Evolutionary conservation across 2,329 filamentous ascomycete species (phyloP).

Genomic region (Aureobasidium musti): DNA sequence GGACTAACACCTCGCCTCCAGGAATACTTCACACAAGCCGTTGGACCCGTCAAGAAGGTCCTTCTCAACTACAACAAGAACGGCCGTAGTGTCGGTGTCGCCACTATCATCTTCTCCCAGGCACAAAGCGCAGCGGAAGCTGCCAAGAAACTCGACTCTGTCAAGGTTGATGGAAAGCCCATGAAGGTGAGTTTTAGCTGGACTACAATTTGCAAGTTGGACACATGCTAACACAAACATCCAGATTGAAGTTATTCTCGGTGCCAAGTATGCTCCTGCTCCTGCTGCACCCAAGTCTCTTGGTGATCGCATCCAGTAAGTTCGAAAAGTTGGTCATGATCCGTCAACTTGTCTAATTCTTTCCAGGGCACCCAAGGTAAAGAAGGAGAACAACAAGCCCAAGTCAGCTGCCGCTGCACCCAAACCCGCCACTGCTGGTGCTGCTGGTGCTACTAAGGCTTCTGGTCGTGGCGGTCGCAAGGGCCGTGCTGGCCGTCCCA

Average conservation of each 20-base stretch:
- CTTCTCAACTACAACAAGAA: slow-evolving; percentile 91
- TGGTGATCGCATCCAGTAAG: slow-evolving; percentile 79
- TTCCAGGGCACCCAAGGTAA: slow-evolving; percentile 42
- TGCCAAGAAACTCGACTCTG: slow-evolving; percentile 78
- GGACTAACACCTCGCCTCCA: slow-evolving; percentile 69
- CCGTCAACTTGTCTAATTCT: slow-evolving; percentile 31
- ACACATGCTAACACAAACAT: slow-evolving; percentile 28
- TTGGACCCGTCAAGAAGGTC: slow-evolving; percentile 88
- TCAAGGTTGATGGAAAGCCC: slow-evolving; percentile 83
- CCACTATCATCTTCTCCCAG: slow-evolving; percentile 83
- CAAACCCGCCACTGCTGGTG: slow-evolving; percentile 66
- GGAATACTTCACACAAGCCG: slow-evolving; percentile 91
- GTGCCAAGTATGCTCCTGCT: slow-evolving; percentile 69
- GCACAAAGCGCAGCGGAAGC: slow-evolving; percentile 82
- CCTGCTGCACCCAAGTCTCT: slow-evolving; percentile 71
- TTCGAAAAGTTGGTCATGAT: slow-evolving; percentile 34
- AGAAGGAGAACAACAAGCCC: slow-evolving; percentile 36
- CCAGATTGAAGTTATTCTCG: slow-evolving; percentile 87
- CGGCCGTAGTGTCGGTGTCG: slow-evolving; percentile 87
- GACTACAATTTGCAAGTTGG: neutral
- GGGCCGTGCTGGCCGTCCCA: slow-evolving; percentile 66
- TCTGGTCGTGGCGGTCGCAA: slow-evolving; percentile 55
- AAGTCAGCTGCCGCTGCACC: slow-evolving; percentile 38
- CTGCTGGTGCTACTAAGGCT: slow-evolving; percentile 62
- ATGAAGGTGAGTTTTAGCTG: slow-evolving; percentile 72